Conservation (phyloP, 352 stramenopile species). For the Phytophthora hybrid region DNA sequence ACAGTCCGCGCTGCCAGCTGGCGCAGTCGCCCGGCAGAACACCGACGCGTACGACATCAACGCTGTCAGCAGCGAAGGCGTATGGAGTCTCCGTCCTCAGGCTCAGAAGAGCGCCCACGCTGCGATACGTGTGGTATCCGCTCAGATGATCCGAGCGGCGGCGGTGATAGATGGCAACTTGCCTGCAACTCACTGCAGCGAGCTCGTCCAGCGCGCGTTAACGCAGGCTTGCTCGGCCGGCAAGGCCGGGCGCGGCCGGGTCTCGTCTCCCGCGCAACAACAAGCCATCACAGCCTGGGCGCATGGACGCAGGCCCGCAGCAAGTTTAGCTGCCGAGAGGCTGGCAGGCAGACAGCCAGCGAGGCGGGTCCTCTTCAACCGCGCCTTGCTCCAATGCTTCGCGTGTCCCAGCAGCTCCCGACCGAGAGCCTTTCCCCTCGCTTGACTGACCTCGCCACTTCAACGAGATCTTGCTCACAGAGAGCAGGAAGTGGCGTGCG, state of each 20-base stretch:
- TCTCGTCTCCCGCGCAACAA: slow-evolving; percentile 35
- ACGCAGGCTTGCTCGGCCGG: background rate
- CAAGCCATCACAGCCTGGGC: slow-evolving; percentile 32
- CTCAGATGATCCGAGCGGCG: slow-evolving; percentile 29
- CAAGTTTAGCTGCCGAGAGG: no score
- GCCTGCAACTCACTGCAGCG: slow-evolving; percentile 1
- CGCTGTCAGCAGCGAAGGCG: background rate
- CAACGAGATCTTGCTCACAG: slow-evolving; percentile 31
- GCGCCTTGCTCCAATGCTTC: slow-evolving; percentile 8
- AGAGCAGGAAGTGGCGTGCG: background rate
- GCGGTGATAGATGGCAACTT: slow-evolving; percentile 19
- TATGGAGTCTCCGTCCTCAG: background rate
- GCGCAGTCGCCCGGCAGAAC: slow-evolving; percentile 6
- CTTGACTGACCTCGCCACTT: slow-evolving; percentile 26
- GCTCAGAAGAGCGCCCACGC: slow-evolving; percentile 13
- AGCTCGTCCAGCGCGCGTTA: background rate
- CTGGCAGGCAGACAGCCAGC: background rate
- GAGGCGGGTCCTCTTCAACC: slow-evolving; percentile 3
- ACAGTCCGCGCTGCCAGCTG: slow-evolving; percentile 30
- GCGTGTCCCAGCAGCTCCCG: slow-evolving; percentile 21
- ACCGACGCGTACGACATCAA: no score
- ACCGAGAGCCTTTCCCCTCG: slow-evolving; percentile 20
- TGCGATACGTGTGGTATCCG: slow-evolving; percentile 39
- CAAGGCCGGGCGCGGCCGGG: slow-evolving; percentile 4
- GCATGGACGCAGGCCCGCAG: slow-evolving; percentile 10